These are phyloP conservation scores for Microcyclospora pomicola DNA, from an alignment of 2,329 filamentous ascomycete species.

Conservation along the genomic window DNA sequence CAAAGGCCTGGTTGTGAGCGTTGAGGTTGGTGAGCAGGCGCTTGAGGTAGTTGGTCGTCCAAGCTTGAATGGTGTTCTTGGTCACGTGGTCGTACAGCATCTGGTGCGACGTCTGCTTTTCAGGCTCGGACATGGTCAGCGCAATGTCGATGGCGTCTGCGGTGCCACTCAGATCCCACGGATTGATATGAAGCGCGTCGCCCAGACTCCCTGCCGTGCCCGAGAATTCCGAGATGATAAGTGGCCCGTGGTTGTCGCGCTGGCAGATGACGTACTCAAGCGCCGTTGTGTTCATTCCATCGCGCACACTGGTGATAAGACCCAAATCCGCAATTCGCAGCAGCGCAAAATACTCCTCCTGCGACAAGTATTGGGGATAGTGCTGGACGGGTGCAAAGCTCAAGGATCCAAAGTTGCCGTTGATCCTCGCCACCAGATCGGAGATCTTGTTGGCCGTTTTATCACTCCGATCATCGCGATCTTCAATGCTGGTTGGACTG, in stretches of 20 bases:
- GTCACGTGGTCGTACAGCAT: conserved; percentile 74
- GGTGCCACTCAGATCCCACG: conserved; percentile 78
- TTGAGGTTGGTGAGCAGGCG: conserved; percentile 68
- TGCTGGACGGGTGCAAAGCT: conserved; percentile 86
- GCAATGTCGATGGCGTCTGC: conserved; percentile 72
- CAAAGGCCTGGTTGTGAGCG: conserved; percentile 58
- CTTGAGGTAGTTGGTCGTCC: conserved; percentile 68
- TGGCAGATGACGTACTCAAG: conserved; percentile 91
- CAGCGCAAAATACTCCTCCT: conserved; percentile 89
- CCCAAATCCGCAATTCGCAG: conserved; percentile 81
- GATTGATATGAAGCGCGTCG: conserved; percentile 89
- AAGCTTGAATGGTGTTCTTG: conserved; percentile 71
- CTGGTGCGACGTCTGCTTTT: conserved; percentile 54
- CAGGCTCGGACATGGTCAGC: conserved; percentile 56
- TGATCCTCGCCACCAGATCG: conserved; percentile 81
- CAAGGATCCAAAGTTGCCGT: conserved; percentile 75
- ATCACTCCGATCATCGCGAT: conserved; percentile 56
- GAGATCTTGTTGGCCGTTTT: conserved; percentile 82
- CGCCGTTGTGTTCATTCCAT: conserved; percentile 96
- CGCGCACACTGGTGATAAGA: conserved; percentile 85
- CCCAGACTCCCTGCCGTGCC: conserved; percentile 77
- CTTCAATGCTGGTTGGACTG: conserved; percentile 56
- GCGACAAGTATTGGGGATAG: conserved; percentile 81
- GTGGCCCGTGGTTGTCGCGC: conserved; percentile 67
- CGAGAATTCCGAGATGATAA: conserved; percentile 94